Conservation (phyloP, 306 rosid genomes). For the Luffa acutangula region DNA sequence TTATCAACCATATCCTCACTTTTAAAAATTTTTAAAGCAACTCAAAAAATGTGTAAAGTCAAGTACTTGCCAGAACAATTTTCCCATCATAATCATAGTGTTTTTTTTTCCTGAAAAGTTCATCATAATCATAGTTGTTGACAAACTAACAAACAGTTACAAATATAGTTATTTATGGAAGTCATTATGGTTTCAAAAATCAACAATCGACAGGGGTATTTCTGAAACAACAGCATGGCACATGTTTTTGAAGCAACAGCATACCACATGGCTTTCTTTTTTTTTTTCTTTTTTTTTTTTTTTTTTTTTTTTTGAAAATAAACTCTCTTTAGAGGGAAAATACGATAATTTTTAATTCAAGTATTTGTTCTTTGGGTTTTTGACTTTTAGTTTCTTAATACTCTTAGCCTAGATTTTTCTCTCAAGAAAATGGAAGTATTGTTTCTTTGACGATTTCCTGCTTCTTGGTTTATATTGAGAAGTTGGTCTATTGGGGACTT, state of each 20-base stretch:
- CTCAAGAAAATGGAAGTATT: background rate
- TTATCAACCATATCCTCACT: background rate
- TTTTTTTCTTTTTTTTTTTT: background rate
- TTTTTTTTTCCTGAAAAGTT: too few species aligned
- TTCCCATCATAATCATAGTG: background rate
- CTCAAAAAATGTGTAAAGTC: background rate
- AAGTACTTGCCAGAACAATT: background rate
- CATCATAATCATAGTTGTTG: background rate
- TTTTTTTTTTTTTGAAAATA: background rate
- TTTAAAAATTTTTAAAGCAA: background rate
- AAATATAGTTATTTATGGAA: background rate
- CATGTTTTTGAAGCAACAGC: background rate
- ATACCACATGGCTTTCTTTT: background rate
- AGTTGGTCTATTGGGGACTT: background rate
- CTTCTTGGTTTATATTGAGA: background rate
- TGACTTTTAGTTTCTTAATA: background rate
- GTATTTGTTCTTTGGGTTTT: background rate
- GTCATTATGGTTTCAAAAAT: background rate
- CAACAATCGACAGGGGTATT: background rate
- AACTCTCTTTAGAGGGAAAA: background rate
- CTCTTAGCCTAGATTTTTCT: background rate
- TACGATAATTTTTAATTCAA: background rate
- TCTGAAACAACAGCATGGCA: background rate
- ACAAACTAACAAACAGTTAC: background rate
- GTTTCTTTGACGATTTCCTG: background rate